Conservation (phyloP, 108 stramenopile species). For the Nannochloropsis salina region DNA sequence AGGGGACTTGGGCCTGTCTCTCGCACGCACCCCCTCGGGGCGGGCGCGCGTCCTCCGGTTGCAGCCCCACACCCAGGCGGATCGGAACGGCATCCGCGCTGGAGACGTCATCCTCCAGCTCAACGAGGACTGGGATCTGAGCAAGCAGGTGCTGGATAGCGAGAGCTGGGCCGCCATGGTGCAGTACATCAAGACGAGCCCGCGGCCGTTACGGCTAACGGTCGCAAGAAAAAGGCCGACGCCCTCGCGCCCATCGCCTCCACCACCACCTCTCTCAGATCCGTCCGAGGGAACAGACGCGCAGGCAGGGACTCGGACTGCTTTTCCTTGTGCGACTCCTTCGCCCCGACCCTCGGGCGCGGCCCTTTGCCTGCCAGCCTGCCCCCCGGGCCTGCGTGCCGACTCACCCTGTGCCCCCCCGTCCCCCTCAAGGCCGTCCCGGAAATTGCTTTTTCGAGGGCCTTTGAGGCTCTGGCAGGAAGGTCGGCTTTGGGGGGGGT, state of each 20-base stretch:
- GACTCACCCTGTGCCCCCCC: not conserved
- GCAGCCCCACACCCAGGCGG: not conserved
- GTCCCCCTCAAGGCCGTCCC: not conserved
- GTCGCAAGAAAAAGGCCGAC: not conserved
- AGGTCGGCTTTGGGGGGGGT: not conserved
- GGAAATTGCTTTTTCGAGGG: not conserved
- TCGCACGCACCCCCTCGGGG: conserved; percentile 5
- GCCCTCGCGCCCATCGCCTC: not conserved
- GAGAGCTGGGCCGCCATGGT: not conserved
- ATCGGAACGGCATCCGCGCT: not conserved
- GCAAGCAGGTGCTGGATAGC: conserved; percentile 5
- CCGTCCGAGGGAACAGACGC: not conserved
- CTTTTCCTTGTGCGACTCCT: not conserved
- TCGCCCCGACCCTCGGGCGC: not conserved
- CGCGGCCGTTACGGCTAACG: not conserved
- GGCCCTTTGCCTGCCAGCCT: not conserved
- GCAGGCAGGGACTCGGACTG: not conserved
- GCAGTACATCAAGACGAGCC: not conserved
- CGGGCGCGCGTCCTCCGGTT: not conserved
- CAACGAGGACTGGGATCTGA: not conserved
- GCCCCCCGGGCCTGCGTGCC: not conserved
- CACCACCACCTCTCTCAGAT: not conserved
- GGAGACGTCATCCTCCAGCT: not conserved
- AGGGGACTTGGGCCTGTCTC: not conserved
- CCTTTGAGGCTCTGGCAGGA: not conserved